Percentiles rank a stretch among this genome's conserved stretches.
Conservation (phyloP, 2,329 filamentous ascomycete genomes). For the Escovopsis weberi region DNA sequence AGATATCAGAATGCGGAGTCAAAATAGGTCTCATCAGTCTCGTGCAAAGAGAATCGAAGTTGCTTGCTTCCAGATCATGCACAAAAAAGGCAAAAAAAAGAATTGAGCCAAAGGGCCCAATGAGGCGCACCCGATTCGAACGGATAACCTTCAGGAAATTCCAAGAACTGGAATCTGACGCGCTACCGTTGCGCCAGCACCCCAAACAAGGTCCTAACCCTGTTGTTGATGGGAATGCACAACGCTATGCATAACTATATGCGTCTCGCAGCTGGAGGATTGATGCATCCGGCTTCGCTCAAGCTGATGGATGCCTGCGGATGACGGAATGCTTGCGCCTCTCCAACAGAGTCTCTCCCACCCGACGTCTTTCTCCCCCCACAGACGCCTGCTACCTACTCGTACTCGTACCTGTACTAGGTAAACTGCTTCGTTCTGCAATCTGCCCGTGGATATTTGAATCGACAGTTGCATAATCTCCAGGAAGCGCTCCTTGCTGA, state of each 20-base stretch:
- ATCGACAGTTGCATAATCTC: too few species aligned
- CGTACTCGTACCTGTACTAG: background rate
- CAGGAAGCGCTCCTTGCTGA: too few species aligned
- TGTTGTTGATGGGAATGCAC: background rate
- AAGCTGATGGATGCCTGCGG: slow-evolving; percentile 5
- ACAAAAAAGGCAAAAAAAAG: background rate
- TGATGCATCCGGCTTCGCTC: slow-evolving; percentile 5
- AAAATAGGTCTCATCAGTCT: too few species aligned
- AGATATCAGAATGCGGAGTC: background rate
- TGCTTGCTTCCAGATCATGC: too few species aligned
- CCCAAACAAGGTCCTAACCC: background rate
- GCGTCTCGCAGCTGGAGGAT: background rate
- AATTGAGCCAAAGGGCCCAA: background rate
- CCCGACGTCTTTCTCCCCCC: background rate
- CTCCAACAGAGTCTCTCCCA: background rate
- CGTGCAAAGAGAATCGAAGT: too few species aligned
- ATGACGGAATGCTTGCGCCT: slow-evolving; percentile 13
- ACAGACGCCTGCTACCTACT: slow-evolving; percentile 1
- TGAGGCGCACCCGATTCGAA: background rate
- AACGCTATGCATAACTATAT: background rate
- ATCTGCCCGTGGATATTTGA: too few species aligned
- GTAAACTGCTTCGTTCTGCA: background rate
- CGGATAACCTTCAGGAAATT: background rate
- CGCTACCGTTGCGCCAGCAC: background rate
- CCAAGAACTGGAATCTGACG: background rate